Percentiles rank a stretch among this genome's conserved stretches.
phyloP scores from a whole-genome alignment of 2,329 filamentous ascomycete genomes.

The Colletotrichum siamense region DNA sequence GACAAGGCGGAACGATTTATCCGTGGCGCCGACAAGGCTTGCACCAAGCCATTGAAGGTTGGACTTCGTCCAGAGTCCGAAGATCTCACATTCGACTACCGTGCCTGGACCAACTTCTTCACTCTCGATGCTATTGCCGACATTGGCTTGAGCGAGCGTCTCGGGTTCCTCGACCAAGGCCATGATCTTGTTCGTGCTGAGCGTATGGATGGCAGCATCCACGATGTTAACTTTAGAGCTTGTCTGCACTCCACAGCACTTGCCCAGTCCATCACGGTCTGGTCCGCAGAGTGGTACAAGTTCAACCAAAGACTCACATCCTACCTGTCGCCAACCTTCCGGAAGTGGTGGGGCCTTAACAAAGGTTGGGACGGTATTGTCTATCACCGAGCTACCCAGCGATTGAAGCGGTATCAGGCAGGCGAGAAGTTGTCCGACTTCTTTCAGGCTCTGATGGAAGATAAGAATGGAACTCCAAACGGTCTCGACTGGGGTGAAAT shows the following conservation, averaged over 20 bases:
- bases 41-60: conserved; percentile 40
- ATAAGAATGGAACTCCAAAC: conserved; percentile 42
- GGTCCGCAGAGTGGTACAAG: conserved; percentile 57
- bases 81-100: conserved; percentile 55
- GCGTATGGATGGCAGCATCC: conserved; percentile 48
- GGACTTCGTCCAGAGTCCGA: conserved; percentile 27
- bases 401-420: conserved; percentile 42
- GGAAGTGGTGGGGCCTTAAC: conserved; percentile 26
- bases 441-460: conserved; percentile 60
- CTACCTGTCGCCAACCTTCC: neutral
- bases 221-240: conserved; percentile 52
- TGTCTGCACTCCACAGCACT: conserved; percentile 55
- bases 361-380: conserved; percentile 45
- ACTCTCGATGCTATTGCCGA: conserved; percentile 61
- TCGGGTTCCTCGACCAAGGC: conserved; percentile 56
- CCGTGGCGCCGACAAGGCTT: conserved; percentile 44
- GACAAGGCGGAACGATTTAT: conserved; percentile 54
- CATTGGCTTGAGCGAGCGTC: conserved; percentile 56
- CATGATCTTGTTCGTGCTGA: conserved; percentile 48
- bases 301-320: conserved; percentile 38
- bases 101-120: conserved; percentile 60
- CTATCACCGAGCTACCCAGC: neutral
- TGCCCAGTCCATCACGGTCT: conserved; percentile 55
- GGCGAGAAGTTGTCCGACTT: conserved; percentile 65
- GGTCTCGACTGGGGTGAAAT: conserved; percentile 63